Evolutionary conservation across 306 rosid genomes (phyloP), one percentile per base, ranked within the genome.

Genomic region (Dryas drummondii): DNA sequence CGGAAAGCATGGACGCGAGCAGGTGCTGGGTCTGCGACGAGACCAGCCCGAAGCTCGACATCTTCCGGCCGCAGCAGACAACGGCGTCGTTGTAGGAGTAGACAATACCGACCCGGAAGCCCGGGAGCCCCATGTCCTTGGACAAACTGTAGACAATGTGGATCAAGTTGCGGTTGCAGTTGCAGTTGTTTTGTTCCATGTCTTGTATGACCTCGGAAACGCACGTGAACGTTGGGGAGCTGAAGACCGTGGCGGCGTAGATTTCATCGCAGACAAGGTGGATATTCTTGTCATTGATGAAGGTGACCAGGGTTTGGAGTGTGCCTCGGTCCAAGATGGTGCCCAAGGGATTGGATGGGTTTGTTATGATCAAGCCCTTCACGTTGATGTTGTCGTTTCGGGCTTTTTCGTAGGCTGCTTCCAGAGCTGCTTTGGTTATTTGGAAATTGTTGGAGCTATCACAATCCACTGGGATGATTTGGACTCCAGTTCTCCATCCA

Each of bases 1-100:
- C 97, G 0, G 72, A 76, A 19, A 94, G 96, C 97, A 94, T 86
- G 3, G 88, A 37, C 0, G 96, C 87, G 4, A 94, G 79, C 75
- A 94, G 72, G 55, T 85, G 80, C 27, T 94, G 98, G 46, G 97
- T 94, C 41, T 91, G 91, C 0, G 98, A 81, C 0, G 97, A 94
- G 8, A 94, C 90, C 15, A 94, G 60, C 2, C 98, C 97, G 9
- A 94, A 94, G n/a, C 98, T 94, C 3, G 98, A 94, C 98, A 94
- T 94, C 79, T 85, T 91, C 8, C 97, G 83, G 37, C 79, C 92
- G 46, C 82, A 72, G 48, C 15, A 73, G 6, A 94, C 97, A 0
- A 91, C 97, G 0, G 3, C 26, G 6, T 91, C 93, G 10, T 94
- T 94, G 83, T 78, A 91, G 4, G 98, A 94, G 81, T 94, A 94